phyloP scores from a whole-genome alignment of 176 grass and related monocot species.

The Zizania latifolia region DNA sequence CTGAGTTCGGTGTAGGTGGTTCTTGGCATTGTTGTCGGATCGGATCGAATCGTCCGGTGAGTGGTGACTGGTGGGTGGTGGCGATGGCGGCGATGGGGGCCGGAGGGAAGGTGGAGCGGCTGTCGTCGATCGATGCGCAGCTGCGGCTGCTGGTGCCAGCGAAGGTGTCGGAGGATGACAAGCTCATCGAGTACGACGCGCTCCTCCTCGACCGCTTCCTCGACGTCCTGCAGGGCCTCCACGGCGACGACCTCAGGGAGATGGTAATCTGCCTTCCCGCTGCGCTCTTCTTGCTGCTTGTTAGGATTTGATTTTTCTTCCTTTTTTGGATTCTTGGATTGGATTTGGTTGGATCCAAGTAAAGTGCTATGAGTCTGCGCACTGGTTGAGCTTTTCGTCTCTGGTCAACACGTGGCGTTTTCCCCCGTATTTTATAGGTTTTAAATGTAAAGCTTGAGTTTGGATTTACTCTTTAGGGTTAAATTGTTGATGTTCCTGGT shows the following conservation, averaged over 20 bases:
- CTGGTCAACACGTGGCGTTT: background rate
- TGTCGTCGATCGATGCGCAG: slow-evolving; percentile 67
- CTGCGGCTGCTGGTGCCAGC: slow-evolving; percentile 46
- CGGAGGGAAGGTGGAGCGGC: slow-evolving; percentile 46
- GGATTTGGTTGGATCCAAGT: background rate
- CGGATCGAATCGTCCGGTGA: background rate
- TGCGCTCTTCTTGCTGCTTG: background rate
- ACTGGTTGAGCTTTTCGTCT: background rate
- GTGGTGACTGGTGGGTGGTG: background rate
- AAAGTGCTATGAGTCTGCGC: no score
- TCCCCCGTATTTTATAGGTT: background rate
- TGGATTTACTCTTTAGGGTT: background rate
- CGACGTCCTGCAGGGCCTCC: slow-evolving; percentile 58
- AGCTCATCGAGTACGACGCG: slow-evolving; percentile 68
- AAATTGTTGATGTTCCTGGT: background rate
- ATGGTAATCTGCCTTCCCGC: slow-evolving; percentile 1
- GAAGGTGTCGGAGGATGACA: slow-evolving; percentile 64
- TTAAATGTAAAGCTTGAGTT: background rate
- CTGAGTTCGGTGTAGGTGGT: background rate
- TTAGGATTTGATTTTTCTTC: background rate
- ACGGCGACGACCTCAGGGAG: slow-evolving; percentile 57
- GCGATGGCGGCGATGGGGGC: slow-evolving; percentile 16
- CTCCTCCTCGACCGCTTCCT: slow-evolving; percentile 73
- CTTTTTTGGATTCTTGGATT: background rate
- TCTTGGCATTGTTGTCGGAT: background rate